phyloP scores from a whole-genome alignment of 805 yeast species.

The Cyberlindnera subsufficiens region DNA sequence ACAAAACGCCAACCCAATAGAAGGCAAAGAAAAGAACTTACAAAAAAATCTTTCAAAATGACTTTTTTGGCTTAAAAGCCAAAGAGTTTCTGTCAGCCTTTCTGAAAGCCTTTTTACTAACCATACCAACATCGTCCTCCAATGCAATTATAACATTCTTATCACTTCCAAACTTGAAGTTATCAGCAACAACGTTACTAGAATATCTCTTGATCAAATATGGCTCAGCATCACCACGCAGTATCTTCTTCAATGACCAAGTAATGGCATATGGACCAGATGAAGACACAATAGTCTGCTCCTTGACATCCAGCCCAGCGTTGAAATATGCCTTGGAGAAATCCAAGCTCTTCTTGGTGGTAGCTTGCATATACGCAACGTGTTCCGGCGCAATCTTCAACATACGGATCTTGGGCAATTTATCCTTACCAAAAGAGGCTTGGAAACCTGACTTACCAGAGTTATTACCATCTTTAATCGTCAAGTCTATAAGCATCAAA shows the following conservation, averaged over 20 bases:
- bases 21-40: no score
- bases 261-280: conserved; percentile 78
- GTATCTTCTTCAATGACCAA: conserved; percentile 65
- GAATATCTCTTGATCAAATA: conserved; percentile 61
- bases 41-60: not conserved
- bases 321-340: conserved; percentile 79
- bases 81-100: conserved; percentile 47
- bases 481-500: conserved; percentile 62
- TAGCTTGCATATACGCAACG: conserved; percentile 50
- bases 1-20: no score
- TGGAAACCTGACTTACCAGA: conserved; percentile 58
- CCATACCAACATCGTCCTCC: conserved; percentile 72
- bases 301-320: conserved; percentile 56
- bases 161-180: conserved; percentile 70
- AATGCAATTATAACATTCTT: conserved; percentile 67
- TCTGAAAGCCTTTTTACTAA: conserved; percentile 51
- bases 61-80: conserved; percentile 16
- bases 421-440: conserved; percentile 55
- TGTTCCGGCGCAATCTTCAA: conserved; percentile 69
- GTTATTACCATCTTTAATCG: conserved; percentile 55
- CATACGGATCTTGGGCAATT: conserved; percentile 64
- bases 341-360: conserved; percentile 40
- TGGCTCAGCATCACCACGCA: conserved; percentile 46
- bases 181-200: conserved; percentile 64
- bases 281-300: conserved; percentile 68